A percentile compares a stretch with the other conserved stretches of the same genome.
Evolutionary conservation across 75 land plant genomes (phyloP).

Genomic region (Adiantum capillusveneris): DNA sequence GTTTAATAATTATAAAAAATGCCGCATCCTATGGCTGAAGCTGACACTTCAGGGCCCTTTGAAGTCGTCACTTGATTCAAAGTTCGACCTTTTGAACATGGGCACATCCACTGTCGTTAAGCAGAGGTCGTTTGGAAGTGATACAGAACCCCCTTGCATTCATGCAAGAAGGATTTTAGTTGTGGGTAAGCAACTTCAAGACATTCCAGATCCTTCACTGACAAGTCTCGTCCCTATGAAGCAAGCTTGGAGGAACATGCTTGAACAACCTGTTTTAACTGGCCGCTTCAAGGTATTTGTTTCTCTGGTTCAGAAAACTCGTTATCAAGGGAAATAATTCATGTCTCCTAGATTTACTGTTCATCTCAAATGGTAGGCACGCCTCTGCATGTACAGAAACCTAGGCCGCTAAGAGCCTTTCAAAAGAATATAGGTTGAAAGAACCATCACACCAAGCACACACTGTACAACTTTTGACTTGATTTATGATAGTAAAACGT

Average conservation of each 20-base stretch:
- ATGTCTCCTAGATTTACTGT: too few species aligned
- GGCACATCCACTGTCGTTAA: conserved; percentile 36
- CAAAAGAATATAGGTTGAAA: too few species aligned
- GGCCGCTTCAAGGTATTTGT: conserved; percentile 80
- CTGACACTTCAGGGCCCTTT: conserved; percentile 48
- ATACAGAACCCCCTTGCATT: conserved; percentile 31
- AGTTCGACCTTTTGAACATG: conserved; percentile 57
- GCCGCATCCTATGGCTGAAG: conserved; percentile 81
- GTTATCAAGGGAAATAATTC: too few species aligned
- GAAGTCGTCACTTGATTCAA: conserved; percentile 30
- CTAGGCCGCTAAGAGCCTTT: too few species aligned
- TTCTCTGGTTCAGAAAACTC: too few species aligned
- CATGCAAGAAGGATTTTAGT: conserved; percentile 83
- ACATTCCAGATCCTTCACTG: conserved; percentile 23
- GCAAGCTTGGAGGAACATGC: conserved; percentile 35
- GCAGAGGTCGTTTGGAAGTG: conserved; percentile 35
- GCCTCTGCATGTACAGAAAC: too few species aligned
- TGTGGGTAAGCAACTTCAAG: conserved; percentile 40
- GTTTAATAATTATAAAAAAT: conserved; percentile 53
- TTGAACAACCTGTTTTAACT: conserved; percentile 52
- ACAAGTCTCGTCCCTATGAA: conserved; percentile 37
- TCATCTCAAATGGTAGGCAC: too few species aligned
- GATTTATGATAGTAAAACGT: too few species aligned
- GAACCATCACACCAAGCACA: too few species aligned
- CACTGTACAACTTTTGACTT: too few species aligned